Evolutionary conservation across 768 basidiomycete genomes (phyloP).

Genomic region (Cubamyces lactineus): DNA sequence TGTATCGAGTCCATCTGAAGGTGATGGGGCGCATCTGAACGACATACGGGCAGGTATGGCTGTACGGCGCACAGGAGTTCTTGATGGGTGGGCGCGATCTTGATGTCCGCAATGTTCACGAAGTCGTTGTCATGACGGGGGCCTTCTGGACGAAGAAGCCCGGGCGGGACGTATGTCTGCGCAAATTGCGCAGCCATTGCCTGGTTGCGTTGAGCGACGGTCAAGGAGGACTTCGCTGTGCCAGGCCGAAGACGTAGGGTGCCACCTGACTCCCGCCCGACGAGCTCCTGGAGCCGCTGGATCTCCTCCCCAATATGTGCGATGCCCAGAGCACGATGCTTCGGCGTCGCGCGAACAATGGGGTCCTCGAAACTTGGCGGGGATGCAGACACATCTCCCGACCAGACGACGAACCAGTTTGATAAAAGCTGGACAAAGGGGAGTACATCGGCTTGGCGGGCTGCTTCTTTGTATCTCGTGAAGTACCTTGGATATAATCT

Average conservation of each 20-base stretch:
- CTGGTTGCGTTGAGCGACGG: constrained; percentile 11
- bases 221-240: constrained; percentile 3
- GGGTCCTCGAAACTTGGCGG: constrained; percentile 31
- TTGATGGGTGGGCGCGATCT: constrained; percentile 69
- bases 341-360: constrained; percentile 4
- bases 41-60: constrained; percentile 66
- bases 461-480: constrained; percentile 33
- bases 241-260: constrained; percentile 7
- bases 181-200: constrained; percentile 26
- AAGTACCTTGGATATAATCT: constrained; percentile 29
- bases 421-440: constrained; percentile 29
- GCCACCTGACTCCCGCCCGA: constrained; percentile 27
- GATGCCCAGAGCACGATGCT: constrained; percentile 21
- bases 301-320: constrained; percentile 25
- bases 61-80: constrained; percentile 55
- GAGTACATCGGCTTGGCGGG: constrained; percentile 24
- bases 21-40: constrained; percentile 65
- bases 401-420: constrained; percentile 33
- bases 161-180: constrained; percentile 27
- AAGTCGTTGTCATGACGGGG: constrained; percentile 73
- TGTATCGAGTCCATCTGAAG: constrained; percentile 61
- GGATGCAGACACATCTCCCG: constrained; percentile 22
- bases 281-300: constrained; percentile 29
- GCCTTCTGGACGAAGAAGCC: constrained; percentile 45
- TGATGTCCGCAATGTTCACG: constrained; percentile 56